Evolutionary conservation across 1,284 basidiomycete genomes (phyloP).

Genomic region (Irpex sp.): DNA sequence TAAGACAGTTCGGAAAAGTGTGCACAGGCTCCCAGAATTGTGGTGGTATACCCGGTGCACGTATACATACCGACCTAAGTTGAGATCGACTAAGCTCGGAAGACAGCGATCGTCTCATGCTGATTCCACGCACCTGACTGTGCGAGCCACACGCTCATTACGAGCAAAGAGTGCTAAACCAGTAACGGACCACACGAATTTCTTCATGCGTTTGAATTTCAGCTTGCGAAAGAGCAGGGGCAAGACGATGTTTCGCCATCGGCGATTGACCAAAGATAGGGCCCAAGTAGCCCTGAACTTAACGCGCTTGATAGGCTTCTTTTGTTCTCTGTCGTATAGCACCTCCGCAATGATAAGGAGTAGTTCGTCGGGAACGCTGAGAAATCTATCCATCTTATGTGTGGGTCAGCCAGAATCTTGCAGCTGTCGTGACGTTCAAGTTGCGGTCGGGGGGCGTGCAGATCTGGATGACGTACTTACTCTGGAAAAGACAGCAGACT

Average conservation of each 20-base stretch:
- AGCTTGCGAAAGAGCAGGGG: neutral
- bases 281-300: neutral
- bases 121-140: no score
- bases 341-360: neutral
- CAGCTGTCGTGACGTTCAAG: no score
- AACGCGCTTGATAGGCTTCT: neutral
- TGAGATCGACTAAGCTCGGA: no score
- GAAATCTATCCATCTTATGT: no score
- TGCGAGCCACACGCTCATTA: no score
- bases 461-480: no score
- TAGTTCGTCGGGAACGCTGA: neutral
- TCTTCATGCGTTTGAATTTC: neutral
- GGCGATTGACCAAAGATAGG: neutral
- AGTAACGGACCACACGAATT: neutral
- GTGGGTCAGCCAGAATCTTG: no score
- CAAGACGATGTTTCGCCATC: neutral
- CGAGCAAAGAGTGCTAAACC: no score
- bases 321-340: neutral
- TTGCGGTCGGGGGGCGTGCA: no score
- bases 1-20: neutral
- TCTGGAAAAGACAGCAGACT: no score
- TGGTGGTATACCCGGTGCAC: neutral
- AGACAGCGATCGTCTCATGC: no score
- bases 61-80: neutral
- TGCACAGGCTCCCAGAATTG: neutral